Evolutionary conservation across 163 green algal genomes (phyloP), one percentile per base, ranked within the genome.

Genomic region (Volvox carteri): DNA sequence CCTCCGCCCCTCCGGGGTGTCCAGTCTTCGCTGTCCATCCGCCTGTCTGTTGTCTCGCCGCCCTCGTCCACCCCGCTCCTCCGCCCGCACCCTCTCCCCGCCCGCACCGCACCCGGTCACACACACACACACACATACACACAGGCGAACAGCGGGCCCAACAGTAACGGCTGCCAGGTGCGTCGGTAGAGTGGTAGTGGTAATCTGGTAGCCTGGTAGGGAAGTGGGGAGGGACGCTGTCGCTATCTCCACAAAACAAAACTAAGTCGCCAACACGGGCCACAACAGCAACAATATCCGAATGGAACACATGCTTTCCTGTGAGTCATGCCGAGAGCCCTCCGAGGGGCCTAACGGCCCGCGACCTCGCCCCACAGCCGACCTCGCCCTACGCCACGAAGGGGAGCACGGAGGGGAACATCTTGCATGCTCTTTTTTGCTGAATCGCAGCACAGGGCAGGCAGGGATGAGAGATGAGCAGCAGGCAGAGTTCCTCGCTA

Each of bases 91-190:
- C n/a, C n/a, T n/a, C n/a, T n/a, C n/a, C n/a, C n/a, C n/a, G n/a
- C n/a, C n/a, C n/a, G n/a, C n/a, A n/a, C n/a, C n/a, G n/a, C n/a
- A n/a, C n/a, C n/a, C n/a, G n/a, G n/a, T n/a, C n/a, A n/a, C n/a
- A n/a, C n/a, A n/a, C n/a, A n/a, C n/a, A n/a, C n/a, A n/a, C n/a
- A n/a, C n/a, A n/a, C n/a, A n/a, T n/a, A n/a, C n/a, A n/a, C n/a
- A 65, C 91, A 97, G 94, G 96, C 97, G 23, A 99, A 99, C 93
- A 97, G 93, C 85, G 97, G 97, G 4, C 95, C 96, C 44, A 97
- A 98, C 94, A 97, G 93, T 37, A 99, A 99, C 90, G 97, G 97
- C 33, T 98, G 97, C 90, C 95, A 97, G 91, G 92, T 96, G 52
- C 30, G 78, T 54, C 72, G n/a, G 2, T 23, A 72, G 3, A 11